Evolutionary conservation across 768 basidiomycete species (phyloP).

Genomic region (Leccinum fibrillosum): DNA sequence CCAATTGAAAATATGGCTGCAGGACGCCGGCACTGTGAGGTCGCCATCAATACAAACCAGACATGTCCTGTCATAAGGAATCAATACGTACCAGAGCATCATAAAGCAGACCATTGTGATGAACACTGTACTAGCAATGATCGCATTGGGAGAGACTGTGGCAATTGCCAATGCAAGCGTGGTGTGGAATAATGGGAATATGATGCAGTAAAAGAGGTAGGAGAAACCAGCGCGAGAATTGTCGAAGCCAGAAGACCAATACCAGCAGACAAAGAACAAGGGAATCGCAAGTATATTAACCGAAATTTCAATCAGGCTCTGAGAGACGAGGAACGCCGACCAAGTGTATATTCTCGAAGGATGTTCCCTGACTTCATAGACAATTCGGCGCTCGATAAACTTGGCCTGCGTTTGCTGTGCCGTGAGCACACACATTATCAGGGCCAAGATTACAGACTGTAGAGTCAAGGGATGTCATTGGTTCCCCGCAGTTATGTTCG

Average conservation of each 20-base stretch:
- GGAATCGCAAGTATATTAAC: conserved; percentile 41
- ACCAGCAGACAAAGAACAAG: conserved; percentile 48
- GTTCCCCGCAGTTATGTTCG: neutral
- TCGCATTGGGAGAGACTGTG: conserved; percentile 38
- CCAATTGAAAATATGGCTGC: conserved; percentile 39
- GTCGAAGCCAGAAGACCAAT: conserved; percentile 43
- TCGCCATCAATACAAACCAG: neutral
- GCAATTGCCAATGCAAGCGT: conserved; percentile 42
- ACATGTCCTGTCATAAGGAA: neutral
- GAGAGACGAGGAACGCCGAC: conserved; percentile 52
- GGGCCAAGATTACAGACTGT: conserved; percentile 51
- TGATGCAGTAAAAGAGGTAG: conserved; percentile 36
- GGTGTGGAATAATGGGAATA: conserved; percentile 43
- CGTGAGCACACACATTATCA: conserved; percentile 43
- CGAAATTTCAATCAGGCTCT: conserved; percentile 45
- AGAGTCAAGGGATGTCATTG: neutral
- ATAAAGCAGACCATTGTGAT: conserved; percentile 39
- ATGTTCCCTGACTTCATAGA: conserved; percentile 64
- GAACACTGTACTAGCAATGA: conserved; percentile 40
- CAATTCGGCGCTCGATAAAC: conserved; percentile 50
- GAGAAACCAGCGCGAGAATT: conserved; percentile 38
- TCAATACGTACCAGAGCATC: conserved; percentile 38
- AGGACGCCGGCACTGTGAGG: conserved; percentile 42
- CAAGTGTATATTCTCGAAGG: conserved; percentile 64
- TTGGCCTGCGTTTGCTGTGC: conserved; percentile 59